A percentile compares a stretch with the other conserved stretches of the same genome.
Conservation (phyloP, 139 green algal species). For the Chlamydomonas sphaeroides region DNA sequence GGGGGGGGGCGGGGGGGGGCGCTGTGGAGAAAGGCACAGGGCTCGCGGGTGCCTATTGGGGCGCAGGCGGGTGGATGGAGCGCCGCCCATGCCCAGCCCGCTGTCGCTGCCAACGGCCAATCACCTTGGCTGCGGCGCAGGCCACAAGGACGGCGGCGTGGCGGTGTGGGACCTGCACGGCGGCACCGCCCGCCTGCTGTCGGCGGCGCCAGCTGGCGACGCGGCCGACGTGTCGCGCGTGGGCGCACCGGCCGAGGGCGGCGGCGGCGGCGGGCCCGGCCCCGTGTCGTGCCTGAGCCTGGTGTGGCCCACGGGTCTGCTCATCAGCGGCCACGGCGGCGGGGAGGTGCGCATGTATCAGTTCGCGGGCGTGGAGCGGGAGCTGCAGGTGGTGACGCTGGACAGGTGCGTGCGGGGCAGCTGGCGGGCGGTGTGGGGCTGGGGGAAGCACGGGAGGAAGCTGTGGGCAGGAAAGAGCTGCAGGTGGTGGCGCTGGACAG, state of each 20-base stretch:
- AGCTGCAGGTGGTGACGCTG: constrained; percentile 15
- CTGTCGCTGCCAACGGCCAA: too few relatives aligned
- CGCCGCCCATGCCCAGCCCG: too few relatives aligned
- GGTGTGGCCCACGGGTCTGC: constrained; percentile 55
- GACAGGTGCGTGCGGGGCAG: background rate
- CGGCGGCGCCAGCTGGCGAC: constrained; percentile 10
- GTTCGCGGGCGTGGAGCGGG: constrained; percentile 37
- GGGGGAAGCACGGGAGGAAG: too few relatives aligned
- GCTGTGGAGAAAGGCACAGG: background rate
- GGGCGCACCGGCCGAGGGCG: background rate
- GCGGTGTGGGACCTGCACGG: constrained; percentile 56
- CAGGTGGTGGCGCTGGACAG: constrained; percentile 9
- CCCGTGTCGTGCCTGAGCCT: constrained; percentile 47
- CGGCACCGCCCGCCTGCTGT: constrained; percentile 42
- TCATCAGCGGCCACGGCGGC: constrained; percentile 48
- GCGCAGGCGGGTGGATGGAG: too few relatives aligned
- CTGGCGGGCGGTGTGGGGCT: too few relatives aligned
- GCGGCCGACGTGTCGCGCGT: background rate
- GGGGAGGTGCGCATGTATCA: constrained; percentile 55
- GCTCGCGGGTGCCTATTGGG: too few relatives aligned
- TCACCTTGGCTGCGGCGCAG: background rate
- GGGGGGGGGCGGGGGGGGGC: background rate
- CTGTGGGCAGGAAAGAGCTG: background rate
- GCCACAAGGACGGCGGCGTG: constrained; percentile 56
- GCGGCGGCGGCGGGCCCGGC: background rate